Conservation (phyloP, 1,284 basidiomycete species). For the Leccinum pallidistipes region DNA sequence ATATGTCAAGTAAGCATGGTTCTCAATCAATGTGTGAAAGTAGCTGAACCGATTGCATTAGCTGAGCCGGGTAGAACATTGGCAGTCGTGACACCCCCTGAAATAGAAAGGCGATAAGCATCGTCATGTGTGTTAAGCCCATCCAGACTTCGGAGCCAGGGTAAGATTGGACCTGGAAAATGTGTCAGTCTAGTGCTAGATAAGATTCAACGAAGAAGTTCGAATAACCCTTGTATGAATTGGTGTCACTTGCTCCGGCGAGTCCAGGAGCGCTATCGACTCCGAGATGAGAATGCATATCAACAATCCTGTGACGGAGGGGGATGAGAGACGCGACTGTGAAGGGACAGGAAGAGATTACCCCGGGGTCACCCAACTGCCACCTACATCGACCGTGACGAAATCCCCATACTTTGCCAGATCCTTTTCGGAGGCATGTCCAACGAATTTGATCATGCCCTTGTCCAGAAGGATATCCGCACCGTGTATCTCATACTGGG, state of each 20-base stretch:
- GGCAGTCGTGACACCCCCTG: constrained; percentile 65
- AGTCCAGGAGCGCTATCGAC: constrained; percentile 50
- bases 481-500: constrained; percentile 51
- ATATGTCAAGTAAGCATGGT: constrained; percentile 12
- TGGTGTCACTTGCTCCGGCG: constrained; percentile 42
- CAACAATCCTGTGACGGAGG: constrained; percentile 41
- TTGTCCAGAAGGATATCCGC: constrained; percentile 49
- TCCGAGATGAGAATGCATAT: constrained; percentile 68
- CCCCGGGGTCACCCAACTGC: constrained; percentile 52
- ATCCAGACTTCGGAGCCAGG: constrained; percentile 39
- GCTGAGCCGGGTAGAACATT: constrained; percentile 64
- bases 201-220: background rate
- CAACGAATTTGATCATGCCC: constrained; percentile 46
- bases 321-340: constrained; percentile 1
- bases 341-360: constrained; percentile 6
- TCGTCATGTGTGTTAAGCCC: constrained; percentile 37
- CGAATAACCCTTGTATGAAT: constrained; percentile 42
- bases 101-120: constrained; percentile 33
- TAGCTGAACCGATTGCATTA: constrained; percentile 52
- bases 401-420: constrained; percentile 28
- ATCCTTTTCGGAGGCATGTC: constrained; percentile 32
- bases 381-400: constrained; percentile 40
- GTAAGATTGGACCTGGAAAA: constrained; percentile 38
- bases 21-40: background rate
- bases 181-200: background rate